A percentile compares a stretch with the other conserved stretches of the same genome.
Conservation (phyloP, 495 filamentous ascomycete genomes). For the Xylaria curta region DNA sequence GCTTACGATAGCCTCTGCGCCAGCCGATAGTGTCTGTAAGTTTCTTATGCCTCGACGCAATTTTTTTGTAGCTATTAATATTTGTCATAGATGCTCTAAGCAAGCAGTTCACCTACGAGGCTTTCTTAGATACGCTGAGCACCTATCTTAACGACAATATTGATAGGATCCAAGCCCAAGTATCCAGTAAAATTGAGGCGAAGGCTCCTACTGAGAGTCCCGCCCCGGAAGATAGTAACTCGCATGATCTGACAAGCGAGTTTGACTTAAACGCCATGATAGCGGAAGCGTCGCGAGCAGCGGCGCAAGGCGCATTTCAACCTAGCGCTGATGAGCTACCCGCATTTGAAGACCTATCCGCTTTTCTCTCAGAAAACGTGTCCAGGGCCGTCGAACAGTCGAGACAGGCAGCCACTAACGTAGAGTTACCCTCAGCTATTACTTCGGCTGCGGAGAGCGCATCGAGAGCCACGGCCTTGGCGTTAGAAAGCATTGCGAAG, state of each 20-base stretch:
- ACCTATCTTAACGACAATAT: conserved; percentile 78
- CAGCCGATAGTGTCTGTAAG: conserved; percentile 63
- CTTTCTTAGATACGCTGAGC: conserved; percentile 76
- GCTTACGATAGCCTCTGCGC: conserved; percentile 67
- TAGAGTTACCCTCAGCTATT: conserved; percentile 40
- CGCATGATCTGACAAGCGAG: conserved; percentile 26
- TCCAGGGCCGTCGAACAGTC: conserved; percentile 42
- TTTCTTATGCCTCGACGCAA: neutral
- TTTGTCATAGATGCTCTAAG: conserved; percentile 58
- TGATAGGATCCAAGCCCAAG: conserved; percentile 63
- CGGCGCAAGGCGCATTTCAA: conserved; percentile 35
- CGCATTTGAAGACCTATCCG: conserved; percentile 39
- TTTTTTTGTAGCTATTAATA: conserved; percentile 33
- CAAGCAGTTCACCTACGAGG: conserved; percentile 80
- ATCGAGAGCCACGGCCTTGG: conserved; percentile 40
- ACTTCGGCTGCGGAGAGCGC: conserved; percentile 43
- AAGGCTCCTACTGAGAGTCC: conserved; percentile 45
- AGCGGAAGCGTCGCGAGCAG: conserved; percentile 40
- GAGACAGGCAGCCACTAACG: conserved; percentile 32
- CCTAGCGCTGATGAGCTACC: conserved; percentile 26
- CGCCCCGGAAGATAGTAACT: conserved; percentile 25
- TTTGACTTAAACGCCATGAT: conserved; percentile 44
- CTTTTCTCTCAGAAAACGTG: conserved; percentile 42
- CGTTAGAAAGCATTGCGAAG: conserved; percentile 42
- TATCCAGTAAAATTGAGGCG: conserved; percentile 49